Base-by-base conservation (phyloP, 768 basidiomycete genomes). In the Russula ochroleuca region DNA sequence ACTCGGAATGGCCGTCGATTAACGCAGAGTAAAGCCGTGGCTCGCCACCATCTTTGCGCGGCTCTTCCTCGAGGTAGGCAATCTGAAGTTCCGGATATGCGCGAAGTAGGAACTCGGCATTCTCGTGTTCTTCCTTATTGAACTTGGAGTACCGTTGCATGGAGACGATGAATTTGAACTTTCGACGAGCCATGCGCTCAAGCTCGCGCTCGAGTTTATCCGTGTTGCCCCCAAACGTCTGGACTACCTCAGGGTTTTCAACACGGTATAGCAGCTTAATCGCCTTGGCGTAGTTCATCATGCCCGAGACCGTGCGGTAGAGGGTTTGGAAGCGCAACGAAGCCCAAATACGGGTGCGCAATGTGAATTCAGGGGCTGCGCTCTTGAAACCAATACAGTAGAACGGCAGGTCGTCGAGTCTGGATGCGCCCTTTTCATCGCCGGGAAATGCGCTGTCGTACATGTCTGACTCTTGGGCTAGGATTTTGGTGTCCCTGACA, bases 221-320 rank as follows among this genome's bases (percentile, higher is more conserved):
- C 3, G 96, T 97, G 77, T 98, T 98, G 15, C 95, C 96, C 45
- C 97, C 96, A 69, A 94, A 98, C 53, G 89, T 82, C 76, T 98
- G 96, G 19, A 99, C 97, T 53, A 99, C 92, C 75, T 99, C 97
- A 9, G 97, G 97, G 77, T 98, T 98, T 79, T 99, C 97, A 48
- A 99, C 97, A 61, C 96, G 93, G 75, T 98, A 96, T n/a, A 99
- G 83, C 40, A 99, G 79, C 74, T 99, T 99, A 85, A 99, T 98
- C 14, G 97, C 97, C 79, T 99, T 99, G 68, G 92, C 87, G 75
- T 99, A 98, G 78, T 99, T 99, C 97, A 98, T 98, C 92, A 99
- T 98, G 57, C 97, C 97, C 40, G 97, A 98, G 19, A 99, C 96
- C 15, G 97, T 99, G 68, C 97, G 87, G 74, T 99, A 98, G 21